Evolutionary conservation across 2,329 filamentous ascomycete genomes (phyloP), one percentile per base, ranked within the genome.

Genomic region (Coniochaeta hoffmannii): DNA sequence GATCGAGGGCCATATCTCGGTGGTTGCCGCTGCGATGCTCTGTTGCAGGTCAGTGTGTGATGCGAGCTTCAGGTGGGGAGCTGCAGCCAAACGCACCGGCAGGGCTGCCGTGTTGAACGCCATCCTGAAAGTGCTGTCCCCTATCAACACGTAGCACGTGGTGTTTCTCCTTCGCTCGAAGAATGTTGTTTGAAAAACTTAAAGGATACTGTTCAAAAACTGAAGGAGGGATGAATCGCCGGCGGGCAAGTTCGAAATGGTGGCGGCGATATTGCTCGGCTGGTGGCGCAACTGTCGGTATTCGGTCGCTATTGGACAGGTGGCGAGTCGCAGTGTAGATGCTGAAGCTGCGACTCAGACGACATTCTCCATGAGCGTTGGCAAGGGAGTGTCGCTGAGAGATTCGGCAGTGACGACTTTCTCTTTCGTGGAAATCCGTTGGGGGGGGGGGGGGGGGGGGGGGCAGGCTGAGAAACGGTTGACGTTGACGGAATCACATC

Each of bases 1-100:
- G 58, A 78, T 68, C 46, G 75, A 76, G 54, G 76, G 75, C 73
- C 74, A 74, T 54, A 77, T 61, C 35, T 76, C 75, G 52, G 73
- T 65, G 8, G 72, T 71, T 57, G 69, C 72, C 51, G 71, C 71
- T 59, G 71, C 73, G 63, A 77, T 68, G 60, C 68, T 72, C 72
- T 73, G 55, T 54, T 51, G 14, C 10, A 50, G 4, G 22, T 32
- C 32, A 19, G n/a, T 26, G 12, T 12, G 28, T 12, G 10, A 53
- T 19, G n/a, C 31, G 50, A 50, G n/a, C 12, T 22, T 10, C 22
- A 28, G 15, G 41, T 15, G 24, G 11, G 15, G 41, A 6, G 10
- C 10, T 32, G 15, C 28, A 24, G n/a, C 8, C 24, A 51, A 26
- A 59, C 64, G 55, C 53, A 65, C 64, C 57, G 64, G 64, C 60